A percentile compares a stretch with the other conserved stretches of the same genome.
phyloP scores from a whole-genome alignment of 352 stramenopile species.

The Globisporangium recalcitrans region DNA sequence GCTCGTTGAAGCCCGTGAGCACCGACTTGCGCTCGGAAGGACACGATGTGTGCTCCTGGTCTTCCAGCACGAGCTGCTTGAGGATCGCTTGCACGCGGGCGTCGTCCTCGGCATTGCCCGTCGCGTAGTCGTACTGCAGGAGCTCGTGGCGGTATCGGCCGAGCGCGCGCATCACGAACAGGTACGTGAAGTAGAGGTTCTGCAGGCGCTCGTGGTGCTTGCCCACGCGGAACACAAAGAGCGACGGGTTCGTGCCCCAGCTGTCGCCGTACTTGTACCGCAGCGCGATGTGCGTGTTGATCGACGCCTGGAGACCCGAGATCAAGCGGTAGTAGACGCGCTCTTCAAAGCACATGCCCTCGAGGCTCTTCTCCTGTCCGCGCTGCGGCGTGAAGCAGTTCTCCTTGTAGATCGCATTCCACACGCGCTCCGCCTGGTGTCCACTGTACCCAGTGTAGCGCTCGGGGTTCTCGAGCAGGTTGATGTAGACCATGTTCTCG shows the following conservation, averaged over 20 bases:
- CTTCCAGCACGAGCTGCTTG: constrained; percentile 56
- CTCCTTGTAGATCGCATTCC: constrained; percentile 97
- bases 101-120: constrained; percentile 89
- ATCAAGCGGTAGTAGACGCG: constrained; percentile 96
- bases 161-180: constrained; percentile 95
- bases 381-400: constrained; percentile 90
- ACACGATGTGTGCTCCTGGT: constrained; percentile 40
- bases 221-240: constrained; percentile 88
- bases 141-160: constrained; percentile 91
- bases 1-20: constrained; percentile 86
- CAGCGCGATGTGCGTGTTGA: constrained; percentile 91
- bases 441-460: constrained; percentile 98
- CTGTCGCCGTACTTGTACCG: constrained; percentile 72
- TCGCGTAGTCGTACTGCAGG: constrained; percentile 93
- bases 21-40: constrained; percentile 58
- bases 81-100: constrained; percentile 65
- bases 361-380: constrained; percentile 49
- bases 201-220: constrained; percentile 93
- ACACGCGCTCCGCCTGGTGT: constrained; percentile 89
- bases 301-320: constrained; percentile 94
- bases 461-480: constrained; percentile 96
- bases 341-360: constrained; percentile 89
- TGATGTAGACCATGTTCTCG: constrained; percentile 89
- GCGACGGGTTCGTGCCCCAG: constrained; percentile 67
- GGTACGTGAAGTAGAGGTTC: constrained; percentile 98